A percentile compares a stretch with the other conserved stretches of the same genome.
Evolutionary conservation across 2,329 filamentous ascomycete genomes (phyloP).

Genomic region (Aspergillus sp.): DNA sequence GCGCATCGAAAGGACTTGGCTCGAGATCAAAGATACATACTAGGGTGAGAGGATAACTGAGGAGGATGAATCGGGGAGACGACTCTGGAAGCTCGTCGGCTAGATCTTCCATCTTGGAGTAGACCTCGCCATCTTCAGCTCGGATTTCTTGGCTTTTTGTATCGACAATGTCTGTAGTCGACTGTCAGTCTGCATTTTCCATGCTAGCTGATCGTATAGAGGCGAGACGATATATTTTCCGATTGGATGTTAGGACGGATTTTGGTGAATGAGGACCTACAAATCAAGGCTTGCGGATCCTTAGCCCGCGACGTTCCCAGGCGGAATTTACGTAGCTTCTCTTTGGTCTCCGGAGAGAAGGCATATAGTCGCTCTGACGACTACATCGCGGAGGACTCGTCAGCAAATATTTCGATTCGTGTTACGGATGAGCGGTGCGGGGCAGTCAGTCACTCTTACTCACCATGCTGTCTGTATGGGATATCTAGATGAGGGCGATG

Average conservation of each 20-base stretch:
- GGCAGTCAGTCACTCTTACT: constrained; percentile 13
- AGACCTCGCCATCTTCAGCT: constrained; percentile 76
- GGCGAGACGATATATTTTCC: neutral
- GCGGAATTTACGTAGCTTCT: constrained; percentile 91
- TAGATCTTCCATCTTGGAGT: constrained; percentile 77
- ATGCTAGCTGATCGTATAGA: neutral
- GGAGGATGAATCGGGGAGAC: constrained; percentile 80
- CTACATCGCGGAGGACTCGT: neutral
- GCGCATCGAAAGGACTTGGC: constrained; percentile 3
- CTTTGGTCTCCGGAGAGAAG: constrained; percentile 86
- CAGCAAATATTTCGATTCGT: neutral
- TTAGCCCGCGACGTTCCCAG: constrained; percentile 84
- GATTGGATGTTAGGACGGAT: neutral
- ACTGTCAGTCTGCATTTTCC: constrained; percentile 20
- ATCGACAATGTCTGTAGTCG: constrained; percentile 77
- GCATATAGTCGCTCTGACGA: constrained; percentile 86
- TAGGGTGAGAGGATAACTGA: constrained; percentile 87
- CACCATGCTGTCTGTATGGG: constrained; percentile 16
- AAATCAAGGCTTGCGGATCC: constrained; percentile 87
- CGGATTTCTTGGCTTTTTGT: constrained; percentile 86
- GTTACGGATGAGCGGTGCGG: constrained; percentile 10
- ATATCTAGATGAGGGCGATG: neutral
- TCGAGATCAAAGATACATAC: constrained; percentile 49
- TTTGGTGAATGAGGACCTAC: constrained; percentile 57
- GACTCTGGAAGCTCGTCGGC: constrained; percentile 90